Evolutionary conservation across 169 alveolate species (phyloP).

Genomic region (Hepatocystis sp.): DNA sequence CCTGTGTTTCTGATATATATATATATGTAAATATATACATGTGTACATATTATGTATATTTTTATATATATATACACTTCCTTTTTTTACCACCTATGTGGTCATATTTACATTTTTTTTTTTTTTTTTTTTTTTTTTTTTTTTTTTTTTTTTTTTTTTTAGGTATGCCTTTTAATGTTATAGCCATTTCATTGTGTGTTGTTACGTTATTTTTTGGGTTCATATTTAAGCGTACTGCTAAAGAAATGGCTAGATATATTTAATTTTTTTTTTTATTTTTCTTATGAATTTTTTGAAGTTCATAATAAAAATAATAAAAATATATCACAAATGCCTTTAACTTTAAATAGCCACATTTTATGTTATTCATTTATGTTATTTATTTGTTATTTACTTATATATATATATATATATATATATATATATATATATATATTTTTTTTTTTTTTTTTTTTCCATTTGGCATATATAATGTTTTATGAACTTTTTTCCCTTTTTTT

Average conservation of each 20-base stretch:
- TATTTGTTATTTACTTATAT: too few relatives aligned
- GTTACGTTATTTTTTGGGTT: constrained; percentile 71
- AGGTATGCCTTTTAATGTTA: constrained; percentile 76
- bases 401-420: too few relatives aligned
- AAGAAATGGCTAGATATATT: constrained; percentile 70
- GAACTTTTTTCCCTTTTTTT: too few relatives aligned
- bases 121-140: too few relatives aligned
- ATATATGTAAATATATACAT: constrained; percentile 15
- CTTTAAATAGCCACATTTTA: too few relatives aligned
- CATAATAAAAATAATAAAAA: constrained; percentile 24
- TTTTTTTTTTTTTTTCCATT: too few relatives aligned
- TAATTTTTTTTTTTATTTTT: constrained; percentile 9
- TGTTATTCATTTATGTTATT: too few relatives aligned
- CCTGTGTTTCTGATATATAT: constrained; percentile 1
- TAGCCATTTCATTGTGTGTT: constrained; percentile 69
- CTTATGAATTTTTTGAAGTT: constrained; percentile 4
- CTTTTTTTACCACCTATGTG: not conserved
- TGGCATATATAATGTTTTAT: too few relatives aligned
- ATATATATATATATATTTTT: too few relatives aligned
- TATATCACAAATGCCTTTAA: too few relatives aligned
- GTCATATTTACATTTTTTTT: too few relatives aligned
- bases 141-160: too few relatives aligned
- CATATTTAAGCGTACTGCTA: constrained; percentile 69
- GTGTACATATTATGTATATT: not conserved
- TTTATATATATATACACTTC: not conserved